Evolutionary conservation across 495 filamentous ascomycete genomes (phyloP), one percentile per base, ranked within the genome.

Genomic region (Viridothelium virens): DNA sequence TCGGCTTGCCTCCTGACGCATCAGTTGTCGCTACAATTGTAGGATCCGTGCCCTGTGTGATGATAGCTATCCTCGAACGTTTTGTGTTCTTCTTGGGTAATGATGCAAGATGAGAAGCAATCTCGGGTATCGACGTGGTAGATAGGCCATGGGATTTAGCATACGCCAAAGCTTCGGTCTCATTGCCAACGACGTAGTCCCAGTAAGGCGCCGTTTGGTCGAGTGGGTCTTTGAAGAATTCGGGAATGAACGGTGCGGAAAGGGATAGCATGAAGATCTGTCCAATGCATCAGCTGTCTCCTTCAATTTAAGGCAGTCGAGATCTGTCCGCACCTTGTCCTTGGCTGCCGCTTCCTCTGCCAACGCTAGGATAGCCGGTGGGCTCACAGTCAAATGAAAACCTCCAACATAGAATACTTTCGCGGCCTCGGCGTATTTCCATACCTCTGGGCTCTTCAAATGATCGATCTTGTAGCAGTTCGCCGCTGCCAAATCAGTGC

Each of bases 381-480:
- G 91, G 80, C 87, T 95, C 68, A 97, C 94, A 72, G 87, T 87
- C 74, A 93, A 77, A 76, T 92, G 90, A 80, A 89, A 98, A 7
- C 93, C 94, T 68, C 95, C 94, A 67, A 99, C 86, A 69, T 92
- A 99, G 85, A 87, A 97, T 70, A 87, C 80, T 76, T 90, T 82
- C 59, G 93, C 91, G 71, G 89, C 84, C 85, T 97, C 86, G 62
- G 93, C 95, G 7, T 94, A 83, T 50, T 83, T 80, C 94, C 94
- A 98, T 72, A 96, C 85, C 77, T 96, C 84, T 61, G 91, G 89
- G 75, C 85, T 85, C 85, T 96, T 89, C 71, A 99, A 81, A 75
- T 99, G 95, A 66, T 95, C 91, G 62, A 96, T 76, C 80, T 94
- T 91, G 80, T 99, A 97, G 80, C 90, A 87, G 80, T 97, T 97